Percentiles rank a stretch among this genome's conserved stretches.
Evolutionary conservation across 2,329 filamentous ascomycete genomes (phyloP).

Genomic region (Fusarium verrucosum): DNA sequence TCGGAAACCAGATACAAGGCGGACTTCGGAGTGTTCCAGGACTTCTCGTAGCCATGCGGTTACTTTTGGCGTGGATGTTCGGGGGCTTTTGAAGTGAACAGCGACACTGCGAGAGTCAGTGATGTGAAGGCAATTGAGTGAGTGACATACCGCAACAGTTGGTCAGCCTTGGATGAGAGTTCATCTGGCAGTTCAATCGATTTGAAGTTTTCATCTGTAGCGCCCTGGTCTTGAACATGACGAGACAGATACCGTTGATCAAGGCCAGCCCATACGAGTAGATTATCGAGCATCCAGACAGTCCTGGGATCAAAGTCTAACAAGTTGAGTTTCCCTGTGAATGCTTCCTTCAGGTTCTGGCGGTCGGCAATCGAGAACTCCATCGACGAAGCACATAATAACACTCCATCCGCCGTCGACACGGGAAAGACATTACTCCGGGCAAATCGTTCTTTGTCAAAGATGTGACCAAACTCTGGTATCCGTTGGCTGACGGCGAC

Average conservation of each 20-base stretch:
- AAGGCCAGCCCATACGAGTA: constrained; percentile 35
- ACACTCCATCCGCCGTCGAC: constrained; percentile 11
- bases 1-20: background rate
- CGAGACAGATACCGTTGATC: constrained; percentile 34
- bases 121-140: rapidly evolving
- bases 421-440: constrained; percentile 33
- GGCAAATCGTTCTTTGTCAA: constrained; percentile 29
- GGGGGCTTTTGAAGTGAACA: constrained; percentile 35
- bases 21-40: constrained; percentile 32
- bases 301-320: constrained; percentile 33
- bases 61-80: constrained; percentile 9
- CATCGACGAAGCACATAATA: constrained; percentile 32
- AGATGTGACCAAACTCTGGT: constrained; percentile 28
- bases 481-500: constrained; percentile 29
- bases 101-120: constrained; percentile 25
- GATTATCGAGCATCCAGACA: constrained; percentile 34
- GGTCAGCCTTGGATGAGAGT: constrained; percentile 30
- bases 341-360: constrained; percentile 29
- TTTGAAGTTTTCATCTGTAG: constrained; percentile 20
- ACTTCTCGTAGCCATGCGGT: constrained; percentile 27
- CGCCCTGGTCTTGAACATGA: constrained; percentile 23
- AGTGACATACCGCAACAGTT: constrained; percentile 26
- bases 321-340: constrained; percentile 27
- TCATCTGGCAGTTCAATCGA: constrained; percentile 30
- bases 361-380: constrained; percentile 38